phyloP scores from a whole-genome alignment of 2,329 filamentous ascomycete genomes.

The Pseudopithomyces maydicus region DNA sequence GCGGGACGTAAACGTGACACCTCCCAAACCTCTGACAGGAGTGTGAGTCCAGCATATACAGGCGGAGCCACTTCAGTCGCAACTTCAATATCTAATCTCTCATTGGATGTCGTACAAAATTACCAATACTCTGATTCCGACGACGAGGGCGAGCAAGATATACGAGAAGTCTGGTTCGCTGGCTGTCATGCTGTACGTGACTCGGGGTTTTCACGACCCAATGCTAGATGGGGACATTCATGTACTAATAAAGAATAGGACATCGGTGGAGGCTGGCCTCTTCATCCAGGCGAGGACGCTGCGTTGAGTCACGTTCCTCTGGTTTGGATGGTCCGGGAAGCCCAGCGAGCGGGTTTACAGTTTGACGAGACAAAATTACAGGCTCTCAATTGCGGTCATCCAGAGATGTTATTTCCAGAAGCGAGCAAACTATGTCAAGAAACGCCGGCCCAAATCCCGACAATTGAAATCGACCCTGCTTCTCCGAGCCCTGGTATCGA shows the following conservation, averaged over 20 bases:
- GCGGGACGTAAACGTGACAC: constrained; percentile 32
- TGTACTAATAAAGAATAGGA: constrained; percentile 50
- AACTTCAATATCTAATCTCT: constrained; percentile 39
- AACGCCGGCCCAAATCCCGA: constrained; percentile 24
- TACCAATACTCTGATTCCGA: constrained; percentile 33
- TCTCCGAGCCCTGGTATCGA: neutral
- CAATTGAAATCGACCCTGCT: constrained; percentile 39
- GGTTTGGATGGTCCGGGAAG: constrained; percentile 72
- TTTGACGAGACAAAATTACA: constrained; percentile 73
- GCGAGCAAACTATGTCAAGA: neutral
- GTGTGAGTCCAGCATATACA: constrained; percentile 36
- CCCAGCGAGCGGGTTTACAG: constrained; percentile 66
- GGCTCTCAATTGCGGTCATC: constrained; percentile 67
- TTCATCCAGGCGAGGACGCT: constrained; percentile 58
- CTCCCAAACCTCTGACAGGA: constrained; percentile 39
- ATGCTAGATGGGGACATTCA: neutral
- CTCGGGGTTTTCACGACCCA: neutral
- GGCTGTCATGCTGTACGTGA: constrained; percentile 68
- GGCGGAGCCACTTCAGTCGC: constrained; percentile 18
- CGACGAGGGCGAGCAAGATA: constrained; percentile 67
- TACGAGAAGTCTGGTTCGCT: constrained; percentile 81
- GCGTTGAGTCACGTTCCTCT: constrained; percentile 71
- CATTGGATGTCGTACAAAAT: constrained; percentile 29
- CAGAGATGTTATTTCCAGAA: constrained; percentile 28
- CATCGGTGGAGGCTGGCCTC: constrained; percentile 76